Percentiles rank a stretch among this genome's conserved stretches.
phyloP scores from a whole-genome alignment of 2,329 filamentous ascomycete genomes.

The Penicillium palitans region DNA sequence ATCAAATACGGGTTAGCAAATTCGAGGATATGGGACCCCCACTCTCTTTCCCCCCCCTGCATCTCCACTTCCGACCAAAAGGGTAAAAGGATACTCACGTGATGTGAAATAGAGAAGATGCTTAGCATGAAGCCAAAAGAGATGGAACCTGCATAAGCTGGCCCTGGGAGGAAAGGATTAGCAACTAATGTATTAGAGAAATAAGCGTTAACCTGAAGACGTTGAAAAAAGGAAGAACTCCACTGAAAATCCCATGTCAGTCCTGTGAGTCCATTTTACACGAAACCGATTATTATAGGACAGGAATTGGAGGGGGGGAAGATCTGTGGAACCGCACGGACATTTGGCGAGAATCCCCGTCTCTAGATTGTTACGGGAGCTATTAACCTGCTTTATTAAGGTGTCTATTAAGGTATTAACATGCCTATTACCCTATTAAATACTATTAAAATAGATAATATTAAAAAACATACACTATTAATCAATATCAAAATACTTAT shows the following conservation, averaged over 20 bases:
- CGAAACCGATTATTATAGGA: neutral
- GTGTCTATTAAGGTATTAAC: no score
- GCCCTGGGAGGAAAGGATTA: conserved; percentile 3
- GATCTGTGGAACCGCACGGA: conserved; percentile 2
- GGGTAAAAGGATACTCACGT: conserved; percentile 11
- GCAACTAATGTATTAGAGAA: neutral
- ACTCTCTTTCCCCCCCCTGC: neutral
- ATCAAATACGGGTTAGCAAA: neutral
- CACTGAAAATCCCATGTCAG: no score
- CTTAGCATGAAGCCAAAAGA: neutral
- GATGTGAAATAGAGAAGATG: conserved; percentile 1
- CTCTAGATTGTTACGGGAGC: neutral
- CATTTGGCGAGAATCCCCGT: neutral
- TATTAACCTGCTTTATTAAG: neutral
- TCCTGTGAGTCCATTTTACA: neutral
- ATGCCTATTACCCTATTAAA: neutral
- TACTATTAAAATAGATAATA: neutral
- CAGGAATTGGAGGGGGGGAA: neutral
- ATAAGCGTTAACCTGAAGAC: conserved; percentile 1
- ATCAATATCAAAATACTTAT: neutral
- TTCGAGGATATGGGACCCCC: neutral
- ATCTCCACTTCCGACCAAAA: neutral
- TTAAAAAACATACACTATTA: neutral
- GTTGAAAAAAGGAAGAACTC: neutral
- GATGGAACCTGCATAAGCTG: conserved; percentile 11